Conservation (phyloP, 352 stramenopile species). For the Pythium monospermum region DNA sequence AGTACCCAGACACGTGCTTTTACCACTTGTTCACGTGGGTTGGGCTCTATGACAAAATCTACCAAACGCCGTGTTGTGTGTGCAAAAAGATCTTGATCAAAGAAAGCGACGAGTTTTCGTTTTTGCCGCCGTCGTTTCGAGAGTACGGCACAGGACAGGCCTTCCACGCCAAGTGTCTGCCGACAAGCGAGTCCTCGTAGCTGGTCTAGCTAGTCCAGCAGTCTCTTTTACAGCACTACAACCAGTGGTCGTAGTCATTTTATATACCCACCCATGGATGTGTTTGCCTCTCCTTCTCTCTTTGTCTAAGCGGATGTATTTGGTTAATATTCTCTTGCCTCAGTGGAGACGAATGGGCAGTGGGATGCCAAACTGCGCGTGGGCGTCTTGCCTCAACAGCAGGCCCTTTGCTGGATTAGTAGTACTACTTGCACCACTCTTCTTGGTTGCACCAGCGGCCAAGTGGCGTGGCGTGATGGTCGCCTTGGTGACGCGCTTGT, state of each 20-base stretch:
- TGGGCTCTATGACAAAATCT: constrained; percentile 85
- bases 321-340: not conserved
- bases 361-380: constrained; percentile 38
- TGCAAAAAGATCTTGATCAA: constrained; percentile 86
- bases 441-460: constrained; percentile 24
- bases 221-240: no score
- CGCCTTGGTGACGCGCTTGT: constrained; percentile 22
- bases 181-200: constrained; percentile 32
- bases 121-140: constrained; percentile 79
- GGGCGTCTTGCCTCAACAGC: constrained; percentile 22
- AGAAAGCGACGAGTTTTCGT: constrained; percentile 75
- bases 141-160: constrained; percentile 78
- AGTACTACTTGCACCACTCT: no score
- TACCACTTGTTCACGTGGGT: constrained; percentile 86
- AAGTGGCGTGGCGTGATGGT: constrained; percentile 50
- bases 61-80: constrained; percentile 78
- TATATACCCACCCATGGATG: constrained; percentile 1
- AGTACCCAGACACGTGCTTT: constrained; percentile 82
- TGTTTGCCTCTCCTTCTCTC: constrained; percentile 9
- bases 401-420: no score
- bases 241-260: no score
- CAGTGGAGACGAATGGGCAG: constrained; percentile 63
- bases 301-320: not conserved
- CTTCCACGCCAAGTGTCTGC: constrained; percentile 81
- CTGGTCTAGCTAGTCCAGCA: not conserved